Percentiles rank a stretch among this genome's conserved stretches.
These are phyloP conservation scores for Hordeum vulgare DNA, from an alignment of 176 grass and related monocot genomes.

Conservation along the genomic window MorexV3_pseudomolecules_assembly NC_058523.1:509511367-509511866, in stretches of 20 bases:
- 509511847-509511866: background rate
- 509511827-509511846: background rate
- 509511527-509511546: background rate
- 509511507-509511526: background rate
- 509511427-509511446: background rate
- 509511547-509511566: background rate
- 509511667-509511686: background rate
- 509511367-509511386: background rate
- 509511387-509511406: background rate
- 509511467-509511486: background rate
- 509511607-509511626: background rate
- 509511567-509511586: background rate
- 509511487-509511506: background rate
- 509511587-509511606: background rate
- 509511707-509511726: constrained; percentile 58
- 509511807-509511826: background rate
- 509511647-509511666: background rate
- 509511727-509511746: constrained; percentile 65
- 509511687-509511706: constrained; percentile 37
- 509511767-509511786: constrained; percentile 78
- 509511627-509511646: background rate
- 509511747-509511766: constrained; percentile 62
- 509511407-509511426: background rate
- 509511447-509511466: background rate
- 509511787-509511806: constrained; percentile 75